phyloP scores from a whole-genome alignment of 2,329 filamentous ascomycete genomes.

The Helotiales sp. region DNA sequence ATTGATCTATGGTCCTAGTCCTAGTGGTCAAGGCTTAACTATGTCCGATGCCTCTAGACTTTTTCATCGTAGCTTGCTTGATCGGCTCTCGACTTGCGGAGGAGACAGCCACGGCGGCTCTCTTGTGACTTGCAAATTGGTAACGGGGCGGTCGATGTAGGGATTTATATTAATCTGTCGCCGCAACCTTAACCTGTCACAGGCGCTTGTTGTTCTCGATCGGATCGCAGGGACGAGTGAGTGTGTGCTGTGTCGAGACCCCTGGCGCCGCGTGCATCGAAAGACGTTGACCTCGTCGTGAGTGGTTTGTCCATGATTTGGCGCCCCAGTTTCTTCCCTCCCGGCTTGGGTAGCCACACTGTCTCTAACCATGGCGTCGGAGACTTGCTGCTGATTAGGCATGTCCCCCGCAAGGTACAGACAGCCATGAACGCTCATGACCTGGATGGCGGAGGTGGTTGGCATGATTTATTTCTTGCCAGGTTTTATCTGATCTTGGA shows the following conservation, averaged over 20 bases:
- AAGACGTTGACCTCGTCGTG: background rate
- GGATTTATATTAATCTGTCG: background rate
- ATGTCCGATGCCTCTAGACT: background rate
- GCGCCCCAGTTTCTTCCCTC: background rate
- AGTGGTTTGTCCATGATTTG: background rate
- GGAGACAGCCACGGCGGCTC: conserved; percentile 12
- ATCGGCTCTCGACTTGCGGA: no score
- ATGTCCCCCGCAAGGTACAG: background rate
- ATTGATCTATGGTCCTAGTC: background rate
- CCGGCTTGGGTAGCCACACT: background rate
- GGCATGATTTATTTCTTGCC: background rate
- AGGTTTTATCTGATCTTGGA: background rate
- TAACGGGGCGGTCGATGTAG: background rate
- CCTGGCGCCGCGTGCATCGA: conserved; percentile 8
- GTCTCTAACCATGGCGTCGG: conserved; percentile 1
- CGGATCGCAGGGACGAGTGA: conserved; percentile 14
- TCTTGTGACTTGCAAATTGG: conserved; percentile 16
- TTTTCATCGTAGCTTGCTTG: background rate
- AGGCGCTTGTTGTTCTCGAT: background rate
- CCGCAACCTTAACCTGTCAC: background rate
- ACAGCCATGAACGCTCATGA: background rate
- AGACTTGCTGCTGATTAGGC: background rate
- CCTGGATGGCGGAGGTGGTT: background rate
- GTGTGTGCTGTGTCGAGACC: background rate
- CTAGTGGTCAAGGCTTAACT: no score